phyloP scores from a whole-genome alignment of 306 rosid genomes.

The Fagus sylvatica region DNA sequence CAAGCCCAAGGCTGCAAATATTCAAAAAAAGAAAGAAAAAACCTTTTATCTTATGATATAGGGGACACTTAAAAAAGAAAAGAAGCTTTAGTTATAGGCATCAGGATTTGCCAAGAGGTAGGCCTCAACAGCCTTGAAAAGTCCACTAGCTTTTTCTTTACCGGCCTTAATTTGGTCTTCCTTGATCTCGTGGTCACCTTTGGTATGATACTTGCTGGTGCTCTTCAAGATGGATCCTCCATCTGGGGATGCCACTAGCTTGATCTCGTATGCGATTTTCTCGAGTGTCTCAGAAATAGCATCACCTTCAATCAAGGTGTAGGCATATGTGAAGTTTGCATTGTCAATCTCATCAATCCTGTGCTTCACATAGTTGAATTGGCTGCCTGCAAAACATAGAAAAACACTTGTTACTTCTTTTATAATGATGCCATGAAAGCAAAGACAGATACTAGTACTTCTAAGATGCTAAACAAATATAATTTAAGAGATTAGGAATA shows the following conservation, averaged over 20 bases:
- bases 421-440: no score
- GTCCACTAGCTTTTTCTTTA: not conserved
- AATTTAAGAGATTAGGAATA: no score
- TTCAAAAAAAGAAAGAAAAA: not conserved
- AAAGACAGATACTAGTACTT: no score
- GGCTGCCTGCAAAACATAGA: not conserved
- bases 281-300: conserved; percentile 24
- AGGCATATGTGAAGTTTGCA: conserved; percentile 17
- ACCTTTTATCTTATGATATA: no score
- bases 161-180: not conserved
- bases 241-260: conserved; percentile 21
- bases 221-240: conserved; percentile 40
- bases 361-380: conserved; percentile 9
- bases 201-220: conserved; percentile 15
- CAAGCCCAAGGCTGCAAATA: no score
- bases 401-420: not conserved
- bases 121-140: not conserved
- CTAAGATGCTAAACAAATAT: not conserved
- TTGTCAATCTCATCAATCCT: conserved; percentile 27
- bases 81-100: not conserved
- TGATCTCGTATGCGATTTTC: conserved; percentile 34
- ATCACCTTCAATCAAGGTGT: conserved; percentile 30
- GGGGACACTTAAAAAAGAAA: not conserved
- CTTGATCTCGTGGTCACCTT: not conserved
- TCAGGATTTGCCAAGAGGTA: conserved; percentile 3